Percentiles rank a stretch among this genome's conserved stretches.
Conservation (phyloP, 352 stramenopile species). For the Heterotrichella gracilis region DNA sequence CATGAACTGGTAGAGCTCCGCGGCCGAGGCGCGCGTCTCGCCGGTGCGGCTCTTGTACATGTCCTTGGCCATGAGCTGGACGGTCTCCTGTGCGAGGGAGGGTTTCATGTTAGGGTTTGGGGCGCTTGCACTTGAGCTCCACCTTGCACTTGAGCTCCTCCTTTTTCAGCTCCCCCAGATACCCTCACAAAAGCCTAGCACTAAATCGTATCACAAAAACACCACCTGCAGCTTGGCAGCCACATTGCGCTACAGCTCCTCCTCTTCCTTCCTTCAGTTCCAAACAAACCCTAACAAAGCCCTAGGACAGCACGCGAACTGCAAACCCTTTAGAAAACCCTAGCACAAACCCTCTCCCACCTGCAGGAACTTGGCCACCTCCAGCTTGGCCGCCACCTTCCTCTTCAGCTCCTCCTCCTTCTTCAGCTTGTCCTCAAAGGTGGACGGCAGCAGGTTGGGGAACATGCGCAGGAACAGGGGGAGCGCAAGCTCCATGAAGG, state of each 20-base stretch:
- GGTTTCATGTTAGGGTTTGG: no score
- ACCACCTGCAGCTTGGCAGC: no score
- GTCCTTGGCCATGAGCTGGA: slow-evolving; percentile 25
- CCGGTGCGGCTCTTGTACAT: slow-evolving; percentile 39
- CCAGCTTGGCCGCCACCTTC: slow-evolving; percentile 64
- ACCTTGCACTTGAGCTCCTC: slow-evolving; percentile 29
- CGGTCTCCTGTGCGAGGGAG: no score
- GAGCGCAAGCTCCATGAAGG: slow-evolving; percentile 87
- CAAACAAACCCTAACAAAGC: no score
- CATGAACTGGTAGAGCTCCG: slow-evolving; percentile 42
- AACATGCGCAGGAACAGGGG: slow-evolving; percentile 84
- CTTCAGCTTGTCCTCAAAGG: slow-evolving; percentile 70
- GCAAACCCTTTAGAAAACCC: slow-evolving; percentile 44
- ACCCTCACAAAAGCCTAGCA: no score
- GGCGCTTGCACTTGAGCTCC: slow-evolving; percentile 16
- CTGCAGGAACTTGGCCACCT: slow-evolving; percentile 76
- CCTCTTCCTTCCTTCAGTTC: no score
- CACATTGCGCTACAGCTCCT: no score
- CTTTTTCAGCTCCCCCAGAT: no score
- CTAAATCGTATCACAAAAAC: no score
- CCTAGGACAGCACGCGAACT: no score
- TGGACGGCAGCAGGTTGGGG: slow-evolving; percentile 90
- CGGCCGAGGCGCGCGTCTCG: slow-evolving; percentile 27
- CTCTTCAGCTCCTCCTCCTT: slow-evolving; percentile 81
- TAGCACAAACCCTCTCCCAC: no score